phyloP scores from a whole-genome alignment of 371 early-diverging fungal species.

The Mucor mucedo region DNA sequence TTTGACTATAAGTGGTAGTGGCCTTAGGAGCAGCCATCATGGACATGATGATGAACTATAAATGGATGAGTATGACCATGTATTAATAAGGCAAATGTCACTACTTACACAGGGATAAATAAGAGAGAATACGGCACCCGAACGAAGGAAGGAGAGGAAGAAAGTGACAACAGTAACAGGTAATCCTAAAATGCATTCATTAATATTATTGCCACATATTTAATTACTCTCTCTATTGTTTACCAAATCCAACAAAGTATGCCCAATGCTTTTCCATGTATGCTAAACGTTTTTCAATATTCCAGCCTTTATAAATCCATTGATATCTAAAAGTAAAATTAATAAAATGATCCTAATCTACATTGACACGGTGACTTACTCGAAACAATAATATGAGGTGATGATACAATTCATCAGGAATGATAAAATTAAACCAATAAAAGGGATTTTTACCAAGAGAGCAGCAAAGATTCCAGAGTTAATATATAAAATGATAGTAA shows the following conservation, averaged over 20 bases:
- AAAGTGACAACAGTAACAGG: constrained; percentile 51
- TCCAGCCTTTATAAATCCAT: constrained; percentile 57
- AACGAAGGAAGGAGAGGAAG: constrained; percentile 51
- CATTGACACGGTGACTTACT: constrained; percentile 25
- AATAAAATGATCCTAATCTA: neutral
- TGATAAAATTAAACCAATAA: constrained; percentile 41
- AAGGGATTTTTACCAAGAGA: constrained; percentile 40
- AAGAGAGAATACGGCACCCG: constrained; percentile 53
- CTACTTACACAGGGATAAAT: constrained; percentile 54
- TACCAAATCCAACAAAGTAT: constrained; percentile 61
- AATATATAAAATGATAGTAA: constrained; percentile 45
- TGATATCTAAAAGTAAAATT: constrained; percentile 42
- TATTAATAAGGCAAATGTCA: neutral
- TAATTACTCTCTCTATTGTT: constrained; percentile 1
- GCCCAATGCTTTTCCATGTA: constrained; percentile 61
- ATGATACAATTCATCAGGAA: constrained; percentile 51
- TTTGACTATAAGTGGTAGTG: constrained; percentile 34
- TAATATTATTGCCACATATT: neutral
- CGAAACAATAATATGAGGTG: constrained; percentile 51
- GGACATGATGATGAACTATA: constrained; percentile 58
- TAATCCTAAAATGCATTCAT: constrained; percentile 25
- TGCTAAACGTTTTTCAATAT: constrained; percentile 52
- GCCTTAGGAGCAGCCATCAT: constrained; percentile 50
- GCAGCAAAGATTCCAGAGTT: constrained; percentile 42
- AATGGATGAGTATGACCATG: neutral